Evolutionary conservation across 805 yeast genomes (phyloP), one percentile per base, ranked within the genome.

Genomic region (Nakazawaea molendinolei): DNA sequence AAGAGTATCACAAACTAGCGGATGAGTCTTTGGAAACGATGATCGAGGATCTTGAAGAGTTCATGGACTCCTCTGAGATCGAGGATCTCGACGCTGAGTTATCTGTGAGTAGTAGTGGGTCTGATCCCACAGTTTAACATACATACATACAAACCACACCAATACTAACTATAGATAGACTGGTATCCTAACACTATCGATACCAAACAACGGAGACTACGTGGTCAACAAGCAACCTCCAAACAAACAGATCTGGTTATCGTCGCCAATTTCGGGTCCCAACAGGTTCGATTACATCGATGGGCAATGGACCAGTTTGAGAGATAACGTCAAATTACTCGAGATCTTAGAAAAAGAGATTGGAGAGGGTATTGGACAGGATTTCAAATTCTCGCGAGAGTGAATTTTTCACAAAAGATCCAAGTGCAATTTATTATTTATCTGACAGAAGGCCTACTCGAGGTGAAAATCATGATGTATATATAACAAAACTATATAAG

Each of bases 191-290:
- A 78, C 90, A 1, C 55, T 92, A 39, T 74, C 67, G 5, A 49
- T 84, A 13, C 85, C 90, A 3, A 72, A 77, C 1, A 63, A 66
- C 13, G 97, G 97, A 2, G 73, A 89, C 0, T 92, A 92, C 53
- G 95, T 92, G 20, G 79, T 92, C 52, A 92, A 92, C 63, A 90
- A 87, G 53, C 97, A 92, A 60, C 98, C 98, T 1, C 97, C 98
- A 3, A 92, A 87, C 60, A 82, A 85, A 59, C 99, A 92, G 56
- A 81, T 92, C 21, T 92, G 99, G 99, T 68, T 90, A 36, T 76
- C 94, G 41, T 83, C 95, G 29, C 99, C 99, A 0, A 52, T 86
- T 3, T 82, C 94, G 6, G 98, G 98, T 0, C 98, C 98, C 5
- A 86, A 87, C 52, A 61, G 83, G 45, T 83, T 76, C 50, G 97